Percentiles rank a stretch among this genome's conserved stretches.
These are phyloP conservation scores for Penicillium sp. DNA, from an alignment of 2,329 filamentous ascomycete species.

Conservation along the genomic window DNA sequence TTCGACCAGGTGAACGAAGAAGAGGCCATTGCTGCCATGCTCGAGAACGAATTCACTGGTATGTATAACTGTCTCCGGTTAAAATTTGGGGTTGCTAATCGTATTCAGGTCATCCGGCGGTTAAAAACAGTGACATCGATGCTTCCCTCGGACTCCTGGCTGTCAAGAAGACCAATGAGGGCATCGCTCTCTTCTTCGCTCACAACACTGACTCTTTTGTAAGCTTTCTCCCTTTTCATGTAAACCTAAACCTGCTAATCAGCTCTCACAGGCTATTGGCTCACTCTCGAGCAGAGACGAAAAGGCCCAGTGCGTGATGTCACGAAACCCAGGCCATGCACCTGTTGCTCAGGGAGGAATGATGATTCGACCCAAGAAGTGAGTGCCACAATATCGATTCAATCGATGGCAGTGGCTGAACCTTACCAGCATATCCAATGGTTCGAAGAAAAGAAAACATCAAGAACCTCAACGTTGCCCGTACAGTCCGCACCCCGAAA, in stretches of 20 bases:
- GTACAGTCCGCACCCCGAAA: slow-evolving; percentile 64
- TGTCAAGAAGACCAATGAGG: slow-evolving; percentile 77
- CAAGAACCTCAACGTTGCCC: slow-evolving; percentile 78
- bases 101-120: slow-evolving; percentile 70
- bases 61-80: slow-evolving; percentile 15
- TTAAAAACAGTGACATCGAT: slow-evolving; percentile 74
- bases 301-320: slow-evolving; percentile 83
- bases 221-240: slow-evolving; percentile 21
- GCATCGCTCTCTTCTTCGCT: slow-evolving; percentile 84
- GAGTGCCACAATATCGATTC: neutral
- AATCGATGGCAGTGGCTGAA: neutral
- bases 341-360: slow-evolving; percentile 52
- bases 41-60: slow-evolving; percentile 88
- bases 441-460: slow-evolving; percentile 36
- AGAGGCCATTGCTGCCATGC: slow-evolving; percentile 73
- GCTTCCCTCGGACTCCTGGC: slow-evolving; percentile 88
- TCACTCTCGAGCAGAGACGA: slow-evolving; percentile 81
- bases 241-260: neutral
- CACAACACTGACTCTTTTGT: slow-evolving; percentile 90
- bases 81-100: neutral
- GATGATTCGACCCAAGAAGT: slow-evolving; percentile 30
- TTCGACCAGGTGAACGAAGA: slow-evolving; percentile 73
- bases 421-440: neutral
- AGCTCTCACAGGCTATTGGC: slow-evolving; percentile 63
- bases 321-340: slow-evolving; percentile 61